Conservation (phyloP, 1,284 basidiomycete species). For the Papiliotrema nemorosa region DNA sequence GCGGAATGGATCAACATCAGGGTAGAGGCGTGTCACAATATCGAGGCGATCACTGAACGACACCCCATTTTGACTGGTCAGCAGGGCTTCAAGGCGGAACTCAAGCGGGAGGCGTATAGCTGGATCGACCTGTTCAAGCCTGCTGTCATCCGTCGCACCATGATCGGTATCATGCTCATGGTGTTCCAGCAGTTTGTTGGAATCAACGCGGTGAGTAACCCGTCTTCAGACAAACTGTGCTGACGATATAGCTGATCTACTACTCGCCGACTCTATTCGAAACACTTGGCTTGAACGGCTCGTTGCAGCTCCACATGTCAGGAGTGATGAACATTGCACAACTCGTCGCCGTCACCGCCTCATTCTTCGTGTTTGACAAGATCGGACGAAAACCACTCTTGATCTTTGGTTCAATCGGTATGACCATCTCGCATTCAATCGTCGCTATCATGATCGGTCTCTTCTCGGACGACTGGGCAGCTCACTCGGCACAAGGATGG, state of each 20-base stretch:
- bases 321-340: slow-evolving; percentile 46
- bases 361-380: slow-evolving; percentile 44
- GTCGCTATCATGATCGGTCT: slow-evolving; percentile 26
- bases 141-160: slow-evolving; percentile 14
- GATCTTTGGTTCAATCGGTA: slow-evolving; percentile 18
- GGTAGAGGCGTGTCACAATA: slow-evolving; percentile 29
- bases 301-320: slow-evolving; percentile 27
- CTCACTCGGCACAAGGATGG: slow-evolving; percentile 17
- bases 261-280: slow-evolving; percentile 41
- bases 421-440: slow-evolving; percentile 17
- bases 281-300: slow-evolving; percentile 33
- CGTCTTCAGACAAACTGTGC: background rate
- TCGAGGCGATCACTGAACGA: slow-evolving; percentile 10
- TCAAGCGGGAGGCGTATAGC: slow-evolving; percentile 17
- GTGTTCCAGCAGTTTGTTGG: slow-evolving; percentile 34
- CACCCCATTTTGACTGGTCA: slow-evolving; percentile 16
- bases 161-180: slow-evolving; percentile 28
- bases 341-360: slow-evolving; percentile 33
- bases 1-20: slow-evolving; percentile 43
- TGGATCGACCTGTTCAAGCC: slow-evolving; percentile 29
- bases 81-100: slow-evolving; percentile 7
- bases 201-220: slow-evolving; percentile 24
- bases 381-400: slow-evolving; percentile 44
- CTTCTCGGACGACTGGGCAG: slow-evolving; percentile 9
- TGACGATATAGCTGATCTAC: slow-evolving; percentile 1